Evolutionary conservation across 1,284 basidiomycete species (phyloP).

Genomic region (Irpex sp.): DNA sequence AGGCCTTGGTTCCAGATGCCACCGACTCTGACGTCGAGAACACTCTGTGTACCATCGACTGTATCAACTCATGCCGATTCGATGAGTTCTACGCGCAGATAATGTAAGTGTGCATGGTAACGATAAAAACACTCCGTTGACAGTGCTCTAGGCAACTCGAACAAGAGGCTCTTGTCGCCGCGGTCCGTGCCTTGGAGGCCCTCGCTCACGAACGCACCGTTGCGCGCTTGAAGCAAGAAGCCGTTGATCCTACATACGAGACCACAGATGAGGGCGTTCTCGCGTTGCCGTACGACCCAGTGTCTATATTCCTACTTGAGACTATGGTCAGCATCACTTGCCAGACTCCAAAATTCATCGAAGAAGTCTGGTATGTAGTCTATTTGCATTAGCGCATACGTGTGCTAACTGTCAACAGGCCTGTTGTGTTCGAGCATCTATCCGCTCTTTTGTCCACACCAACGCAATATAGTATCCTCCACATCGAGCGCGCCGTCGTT

Average conservation of each 20-base stretch:
- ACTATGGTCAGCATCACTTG: conserved; percentile 87
- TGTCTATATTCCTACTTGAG: conserved; percentile 90
- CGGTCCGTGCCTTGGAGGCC: conserved; percentile 82
- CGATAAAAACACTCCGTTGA: conserved; percentile 1
- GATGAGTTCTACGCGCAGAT: conserved; percentile 95
- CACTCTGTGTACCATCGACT: conserved; percentile 93
- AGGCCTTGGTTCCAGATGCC: conserved; percentile 73
- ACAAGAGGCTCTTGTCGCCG: conserved; percentile 73
- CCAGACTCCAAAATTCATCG: conserved; percentile 71
- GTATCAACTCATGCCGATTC: conserved; percentile 88
- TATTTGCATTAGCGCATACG: neutral
- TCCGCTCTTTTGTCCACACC: conserved; percentile 76
- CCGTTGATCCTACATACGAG: conserved; percentile 45
- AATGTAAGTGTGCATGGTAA: conserved; percentile 52
- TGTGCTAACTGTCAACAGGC: conserved; percentile 45
- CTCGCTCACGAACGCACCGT: conserved; percentile 85
- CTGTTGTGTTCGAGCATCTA: conserved; percentile 88
- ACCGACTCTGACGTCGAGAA: conserved; percentile 90
- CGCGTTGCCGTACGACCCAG: conserved; percentile 86
- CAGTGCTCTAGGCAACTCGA: conserved; percentile 57
- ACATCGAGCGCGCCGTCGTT: conserved; percentile 96
- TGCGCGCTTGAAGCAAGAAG: conserved; percentile 63
- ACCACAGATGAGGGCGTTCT: conserved; percentile 34
- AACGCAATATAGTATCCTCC: conserved; percentile 78
- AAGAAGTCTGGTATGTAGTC: conserved; percentile 74